phyloP scores from a whole-genome alignment of 129 eudicot species.

The Daucus carota region DH1_v3.0 NC_030385.2:47018501-47019000 shows the following conservation, averaged over 20 bases:
- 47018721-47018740: constrained; percentile 36
- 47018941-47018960: constrained; percentile 72
- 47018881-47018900: neutral
- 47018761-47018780: constrained; percentile 56
- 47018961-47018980: constrained; percentile 50
- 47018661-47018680: constrained; percentile 35
- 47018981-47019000: constrained; percentile 60
- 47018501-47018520: neutral
- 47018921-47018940: constrained; percentile 52
- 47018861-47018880: neutral
- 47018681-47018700: constrained; percentile 29
- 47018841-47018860: neutral
- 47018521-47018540: neutral
- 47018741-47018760: constrained; percentile 36
- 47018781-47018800: constrained; percentile 22
- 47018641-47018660: constrained; percentile 16
- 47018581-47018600: neutral
- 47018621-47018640: constrained; percentile 11
- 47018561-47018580: constrained; percentile 1
- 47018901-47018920: constrained; percentile 90
- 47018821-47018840: neutral
- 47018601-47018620: neutral
- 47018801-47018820: neutral
- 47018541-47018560: neutral
- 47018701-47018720: constrained; percentile 17